Evolutionary conservation across 75 land plant genomes (phyloP).

Genomic region (Selaginella moellendorffii): DNA sequence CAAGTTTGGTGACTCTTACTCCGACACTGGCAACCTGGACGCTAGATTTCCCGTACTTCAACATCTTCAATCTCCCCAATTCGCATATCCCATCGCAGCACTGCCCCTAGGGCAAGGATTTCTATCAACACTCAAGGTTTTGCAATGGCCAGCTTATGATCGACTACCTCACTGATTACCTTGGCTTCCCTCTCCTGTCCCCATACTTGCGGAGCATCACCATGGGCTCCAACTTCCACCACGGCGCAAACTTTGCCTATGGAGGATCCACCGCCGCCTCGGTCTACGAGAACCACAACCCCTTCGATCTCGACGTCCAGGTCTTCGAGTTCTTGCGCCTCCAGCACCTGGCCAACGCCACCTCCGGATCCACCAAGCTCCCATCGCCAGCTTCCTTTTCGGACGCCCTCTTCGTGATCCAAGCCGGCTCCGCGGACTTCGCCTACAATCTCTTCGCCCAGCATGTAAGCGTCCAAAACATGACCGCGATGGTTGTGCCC

Average conservation of each 20-base stretch:
- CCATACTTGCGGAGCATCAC: not conserved
- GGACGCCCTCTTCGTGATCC: not conserved
- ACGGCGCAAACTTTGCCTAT: not conserved
- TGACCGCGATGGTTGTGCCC: not conserved
- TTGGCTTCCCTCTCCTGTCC: not conserved
- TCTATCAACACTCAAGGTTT: not conserved
- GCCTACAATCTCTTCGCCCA: not conserved
- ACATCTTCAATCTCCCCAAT: too few species aligned
- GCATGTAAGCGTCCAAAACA: not conserved
- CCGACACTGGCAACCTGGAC: conserved; percentile 3
- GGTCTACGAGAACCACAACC: not conserved
- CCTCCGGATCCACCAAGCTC: not conserved
- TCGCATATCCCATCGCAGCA: not conserved
- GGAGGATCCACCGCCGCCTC: not conserved
- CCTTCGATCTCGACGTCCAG: not conserved
- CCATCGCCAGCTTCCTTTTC: not conserved
- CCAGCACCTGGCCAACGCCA: not conserved
- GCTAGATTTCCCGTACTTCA: not conserved
- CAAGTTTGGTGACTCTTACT: conserved; percentile 1
- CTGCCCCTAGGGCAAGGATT: not conserved
- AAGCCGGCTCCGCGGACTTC: not conserved
- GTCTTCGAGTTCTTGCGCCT: not conserved
- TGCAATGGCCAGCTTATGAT: not conserved
- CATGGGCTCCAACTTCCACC: not conserved
- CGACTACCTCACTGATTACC: not conserved